Percentiles rank a stretch among this genome's conserved stretches.
phyloP scores from a whole-genome alignment of 2,329 filamentous ascomycete genomes.

The Nemania abortiva region DNA sequence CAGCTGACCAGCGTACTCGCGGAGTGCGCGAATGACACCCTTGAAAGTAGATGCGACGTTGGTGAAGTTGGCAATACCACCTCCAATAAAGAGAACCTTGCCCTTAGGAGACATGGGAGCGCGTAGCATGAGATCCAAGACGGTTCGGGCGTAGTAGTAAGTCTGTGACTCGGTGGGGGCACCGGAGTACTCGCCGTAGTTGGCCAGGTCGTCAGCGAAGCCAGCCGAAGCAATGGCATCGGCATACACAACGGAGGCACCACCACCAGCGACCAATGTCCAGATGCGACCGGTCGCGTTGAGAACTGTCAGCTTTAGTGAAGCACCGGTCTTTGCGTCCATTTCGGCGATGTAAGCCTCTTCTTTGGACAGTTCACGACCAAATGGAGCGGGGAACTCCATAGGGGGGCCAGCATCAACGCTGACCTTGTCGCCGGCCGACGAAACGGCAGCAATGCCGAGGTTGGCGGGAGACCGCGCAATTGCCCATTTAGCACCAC shows the following conservation, averaged over 20 bases:
- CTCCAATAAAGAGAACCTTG: constrained; percentile 99
- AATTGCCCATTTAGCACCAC: constrained; percentile 98
- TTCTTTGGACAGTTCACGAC: constrained; percentile 98
- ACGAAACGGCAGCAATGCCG: constrained; percentile 77
- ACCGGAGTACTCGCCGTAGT: constrained; percentile 99
- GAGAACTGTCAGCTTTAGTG: constrained; percentile 96
- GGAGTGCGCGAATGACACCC: constrained; percentile 96
- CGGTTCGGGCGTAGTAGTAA: constrained; percentile 97
- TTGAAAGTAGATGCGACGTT: constrained; percentile 99
- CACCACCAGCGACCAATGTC: constrained; percentile 98
- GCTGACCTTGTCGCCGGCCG: constrained; percentile 80
- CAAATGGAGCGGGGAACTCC: constrained; percentile 99
- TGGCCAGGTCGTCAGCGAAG: constrained; percentile 95
- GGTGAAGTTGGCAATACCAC: constrained; percentile 99
- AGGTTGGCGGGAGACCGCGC: constrained; percentile 91
- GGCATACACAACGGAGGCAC: constrained; percentile 98
- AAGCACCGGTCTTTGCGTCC: constrained; percentile 99
- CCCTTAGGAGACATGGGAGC: constrained; percentile 86
- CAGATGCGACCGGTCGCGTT: constrained; percentile 93
- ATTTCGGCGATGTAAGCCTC: constrained; percentile 99
- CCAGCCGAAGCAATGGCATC: constrained; percentile 97
- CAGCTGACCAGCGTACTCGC: constrained; percentile 86
- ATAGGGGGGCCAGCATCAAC: constrained; percentile 97
- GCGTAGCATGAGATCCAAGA: constrained; percentile 97
- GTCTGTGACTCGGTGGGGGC: constrained; percentile 98